Evolutionary conservation across 1,284 basidiomycete genomes (phyloP).

Genomic region (Ganoderma meredithae): DNA sequence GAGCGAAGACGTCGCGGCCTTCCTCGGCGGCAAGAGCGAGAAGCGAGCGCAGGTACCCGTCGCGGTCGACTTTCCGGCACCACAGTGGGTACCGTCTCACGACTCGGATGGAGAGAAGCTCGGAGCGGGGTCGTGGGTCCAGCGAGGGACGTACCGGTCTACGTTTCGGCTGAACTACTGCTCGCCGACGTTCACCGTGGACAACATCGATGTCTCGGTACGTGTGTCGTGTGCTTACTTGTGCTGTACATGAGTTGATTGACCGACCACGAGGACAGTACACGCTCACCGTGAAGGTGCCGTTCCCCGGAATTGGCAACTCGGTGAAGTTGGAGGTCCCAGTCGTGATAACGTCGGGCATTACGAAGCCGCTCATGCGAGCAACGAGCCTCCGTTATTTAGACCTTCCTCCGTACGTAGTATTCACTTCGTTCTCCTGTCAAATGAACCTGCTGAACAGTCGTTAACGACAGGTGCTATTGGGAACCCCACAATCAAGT

Average conservation of each 20-base stretch:
- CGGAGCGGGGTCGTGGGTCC: constrained; percentile 21
- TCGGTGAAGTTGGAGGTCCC: constrained; percentile 17
- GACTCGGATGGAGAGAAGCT: background rate
- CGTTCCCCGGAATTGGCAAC: constrained; percentile 25
- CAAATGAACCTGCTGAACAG: background rate
- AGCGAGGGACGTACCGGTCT: constrained; percentile 17
- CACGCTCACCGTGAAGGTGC: constrained; percentile 18
- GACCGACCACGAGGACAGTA: constrained; percentile 13
- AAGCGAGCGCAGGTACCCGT: background rate
- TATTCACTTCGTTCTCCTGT: background rate
- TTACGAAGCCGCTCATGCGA: constrained; percentile 13
- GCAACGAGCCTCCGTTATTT: background rate
- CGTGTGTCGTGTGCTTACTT: background rate
- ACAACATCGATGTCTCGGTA: constrained; percentile 17
- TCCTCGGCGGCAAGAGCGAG: constrained; percentile 9
- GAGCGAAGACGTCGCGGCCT: background rate
- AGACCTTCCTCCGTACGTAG: background rate
- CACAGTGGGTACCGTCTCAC: background rate
- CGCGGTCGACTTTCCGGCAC: background rate
- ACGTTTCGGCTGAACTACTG: constrained; percentile 17
- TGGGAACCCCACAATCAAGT: background rate
- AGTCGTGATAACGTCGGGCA: constrained; percentile 14
- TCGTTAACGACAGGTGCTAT: background rate
- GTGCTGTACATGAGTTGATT: background rate
- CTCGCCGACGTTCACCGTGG: constrained; percentile 20